These are phyloP conservation scores for Venturia aucupariae DNA, from an alignment of 2,329 filamentous ascomycete species.

Conservation along the genomic window DNA sequence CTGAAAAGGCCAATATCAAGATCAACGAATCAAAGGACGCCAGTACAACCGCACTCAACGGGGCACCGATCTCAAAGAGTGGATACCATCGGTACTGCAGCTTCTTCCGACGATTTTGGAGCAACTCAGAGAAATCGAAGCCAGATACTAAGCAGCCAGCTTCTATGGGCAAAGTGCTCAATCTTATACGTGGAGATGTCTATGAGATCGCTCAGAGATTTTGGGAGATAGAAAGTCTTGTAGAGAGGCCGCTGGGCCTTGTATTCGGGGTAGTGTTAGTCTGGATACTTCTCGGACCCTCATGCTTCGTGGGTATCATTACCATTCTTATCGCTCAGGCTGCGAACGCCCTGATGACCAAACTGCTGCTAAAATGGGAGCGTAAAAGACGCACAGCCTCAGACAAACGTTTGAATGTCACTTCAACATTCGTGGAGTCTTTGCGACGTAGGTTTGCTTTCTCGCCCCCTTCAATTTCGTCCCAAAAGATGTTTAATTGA, in stretches of 20 bases:
- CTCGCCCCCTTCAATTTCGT: not conserved
- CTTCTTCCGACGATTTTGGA: constrained; percentile 20
- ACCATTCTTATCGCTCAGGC: constrained; percentile 61
- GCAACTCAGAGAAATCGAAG: constrained; percentile 22
- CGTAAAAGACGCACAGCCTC: constrained; percentile 62
- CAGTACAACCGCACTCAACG: constrained; percentile 7
- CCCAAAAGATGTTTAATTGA: not conserved
- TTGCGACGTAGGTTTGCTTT: constrained; percentile 54
- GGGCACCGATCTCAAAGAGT: not conserved
- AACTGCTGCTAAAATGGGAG: constrained; percentile 59
- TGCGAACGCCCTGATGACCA: constrained; percentile 59
- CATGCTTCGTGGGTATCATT: constrained; percentile 64
- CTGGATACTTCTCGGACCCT: constrained; percentile 70
- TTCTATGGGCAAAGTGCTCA: constrained; percentile 84
- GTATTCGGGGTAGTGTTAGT: constrained; percentile 64
- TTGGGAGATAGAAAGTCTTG: constrained; percentile 73
- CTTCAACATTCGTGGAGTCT: constrained; percentile 78
- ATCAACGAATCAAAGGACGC: not conserved
- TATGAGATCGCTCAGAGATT: constrained; percentile 74
- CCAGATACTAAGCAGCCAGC: constrained; percentile 47
- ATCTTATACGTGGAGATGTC: constrained; percentile 65
- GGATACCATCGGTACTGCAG: constrained; percentile 15
- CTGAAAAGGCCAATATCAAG: constrained; percentile 15
- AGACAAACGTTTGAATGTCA: constrained; percentile 68
- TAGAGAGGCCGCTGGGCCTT: constrained; percentile 70